Conservation (phyloP, 805 yeast genomes). For the Candida chilensis region DNA sequence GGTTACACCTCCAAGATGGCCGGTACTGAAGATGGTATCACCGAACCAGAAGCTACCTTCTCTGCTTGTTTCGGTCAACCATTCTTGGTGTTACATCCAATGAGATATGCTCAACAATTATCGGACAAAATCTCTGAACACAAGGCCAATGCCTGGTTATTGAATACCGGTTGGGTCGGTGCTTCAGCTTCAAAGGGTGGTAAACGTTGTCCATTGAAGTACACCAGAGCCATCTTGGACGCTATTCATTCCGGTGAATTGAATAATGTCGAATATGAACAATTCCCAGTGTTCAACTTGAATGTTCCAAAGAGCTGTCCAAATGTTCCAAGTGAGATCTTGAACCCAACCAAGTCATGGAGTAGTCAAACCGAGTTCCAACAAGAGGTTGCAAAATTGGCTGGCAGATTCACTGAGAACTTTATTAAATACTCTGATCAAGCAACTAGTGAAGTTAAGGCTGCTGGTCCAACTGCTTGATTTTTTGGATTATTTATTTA, state of each 20-base stretch:
- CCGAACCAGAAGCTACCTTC: slow-evolving; percentile 97
- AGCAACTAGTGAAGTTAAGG: slow-evolving; percentile 78
- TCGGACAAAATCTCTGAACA: slow-evolving; percentile 86
- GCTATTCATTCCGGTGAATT: slow-evolving; percentile 90
- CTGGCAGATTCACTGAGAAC: slow-evolving; percentile 73
- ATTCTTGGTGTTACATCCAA: slow-evolving; percentile 95
- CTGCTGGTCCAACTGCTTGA: slow-evolving; percentile 79
- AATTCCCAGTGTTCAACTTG: slow-evolving; percentile 79
- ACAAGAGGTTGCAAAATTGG: slow-evolving; percentile 48
- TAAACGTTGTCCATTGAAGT: slow-evolving; percentile 94
- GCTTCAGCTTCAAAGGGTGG: slow-evolving; percentile 89
- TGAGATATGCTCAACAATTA: slow-evolving; percentile 94
- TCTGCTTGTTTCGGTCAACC: slow-evolving; percentile 99
- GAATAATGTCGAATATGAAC: slow-evolving; percentile 71
- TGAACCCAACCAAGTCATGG: slow-evolving; percentile 87
- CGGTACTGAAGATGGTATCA: slow-evolving; percentile 97
- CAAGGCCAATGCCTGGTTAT: slow-evolving; percentile 89
- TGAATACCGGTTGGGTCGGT: slow-evolving; percentile 99
- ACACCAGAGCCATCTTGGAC: slow-evolving; percentile 93
- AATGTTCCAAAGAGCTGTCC: slow-evolving; percentile 76
- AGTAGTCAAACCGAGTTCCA: slow-evolving; percentile 30
- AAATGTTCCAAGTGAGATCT: slow-evolving; percentile 74
- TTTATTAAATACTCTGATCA: slow-evolving; percentile 76
- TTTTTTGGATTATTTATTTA: too few species aligned
- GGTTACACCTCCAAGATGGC: slow-evolving; percentile 99